Evolutionary conservation across 495 filamentous ascomycete species (phyloP).

Genomic region (Penicillium waksmanii): DNA sequence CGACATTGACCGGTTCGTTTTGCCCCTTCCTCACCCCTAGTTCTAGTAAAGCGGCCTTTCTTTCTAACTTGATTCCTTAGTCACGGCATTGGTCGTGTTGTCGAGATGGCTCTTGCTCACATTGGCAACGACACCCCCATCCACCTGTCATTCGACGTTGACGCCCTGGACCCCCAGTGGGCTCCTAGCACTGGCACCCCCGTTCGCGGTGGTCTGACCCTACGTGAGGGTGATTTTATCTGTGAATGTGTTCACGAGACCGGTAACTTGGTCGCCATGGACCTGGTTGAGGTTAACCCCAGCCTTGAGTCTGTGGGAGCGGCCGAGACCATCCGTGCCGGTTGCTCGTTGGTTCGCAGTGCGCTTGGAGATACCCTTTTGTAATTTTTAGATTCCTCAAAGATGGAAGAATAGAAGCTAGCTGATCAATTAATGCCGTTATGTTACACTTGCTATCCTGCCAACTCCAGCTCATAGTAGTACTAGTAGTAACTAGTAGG

Average conservation of each 20-base stretch:
- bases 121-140: slow-evolving; percentile 94
- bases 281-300: slow-evolving; percentile 97
- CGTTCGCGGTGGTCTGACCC: slow-evolving; percentile 90
- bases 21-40: slow-evolving; percentile 6
- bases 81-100: slow-evolving; percentile 91
- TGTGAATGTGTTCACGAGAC: slow-evolving; percentile 95
- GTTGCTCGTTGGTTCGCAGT: slow-evolving; percentile 88
- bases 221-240: slow-evolving; percentile 97
- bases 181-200: slow-evolving; percentile 96
- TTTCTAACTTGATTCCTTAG: slow-evolving; percentile 39
- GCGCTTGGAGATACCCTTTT: slow-evolving; percentile 89
- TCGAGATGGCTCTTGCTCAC: slow-evolving; percentile 96
- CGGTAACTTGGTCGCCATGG: slow-evolving; percentile 86
- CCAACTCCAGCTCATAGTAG: not conserved
- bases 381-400: slow-evolving; percentile 39
- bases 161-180: slow-evolving; percentile 94
- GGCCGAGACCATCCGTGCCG: slow-evolving; percentile 84
- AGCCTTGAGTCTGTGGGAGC: slow-evolving; percentile 76
- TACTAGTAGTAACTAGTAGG: not conserved
- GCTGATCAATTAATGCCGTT: slow-evolving; percentile 4
- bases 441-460: not conserved
- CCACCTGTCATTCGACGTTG: slow-evolving; percentile 96
- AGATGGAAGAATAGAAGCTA: slow-evolving; percentile 6
- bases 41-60: not conserved
- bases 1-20: slow-evolving; percentile 79